phyloP scores from a whole-genome alignment of 163 green algal genomes.

The Chlamydomonas reinhardtii region DNA sequence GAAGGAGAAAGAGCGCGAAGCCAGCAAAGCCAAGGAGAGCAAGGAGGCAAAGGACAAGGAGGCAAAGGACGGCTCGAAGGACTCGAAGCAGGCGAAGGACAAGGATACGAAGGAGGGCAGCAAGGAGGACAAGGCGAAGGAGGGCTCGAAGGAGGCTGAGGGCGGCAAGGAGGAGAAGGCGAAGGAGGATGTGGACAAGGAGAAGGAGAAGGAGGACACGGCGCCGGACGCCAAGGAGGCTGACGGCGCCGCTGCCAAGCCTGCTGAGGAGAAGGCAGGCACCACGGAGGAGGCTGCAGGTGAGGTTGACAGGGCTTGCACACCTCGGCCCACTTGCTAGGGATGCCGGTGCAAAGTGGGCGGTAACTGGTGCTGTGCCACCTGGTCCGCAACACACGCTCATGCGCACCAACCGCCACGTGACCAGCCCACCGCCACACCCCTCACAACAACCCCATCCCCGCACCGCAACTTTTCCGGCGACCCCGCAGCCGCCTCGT shows the following conservation, averaged over 20 bases:
- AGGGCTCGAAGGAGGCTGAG: background rate
- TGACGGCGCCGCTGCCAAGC: background rate
- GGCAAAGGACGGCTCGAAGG: background rate
- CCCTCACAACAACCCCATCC: background rate
- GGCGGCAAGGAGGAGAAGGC: conserved; percentile 27
- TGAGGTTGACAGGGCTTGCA: too few relatives aligned
- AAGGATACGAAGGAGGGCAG: background rate
- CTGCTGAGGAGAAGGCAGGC: background rate
- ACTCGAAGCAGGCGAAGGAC: background rate
- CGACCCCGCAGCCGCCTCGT: background rate
- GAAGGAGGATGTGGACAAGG: conserved; percentile 17
- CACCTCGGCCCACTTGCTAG: too few relatives aligned
- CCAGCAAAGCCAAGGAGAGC: background rate
- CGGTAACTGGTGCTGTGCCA: too few relatives aligned
- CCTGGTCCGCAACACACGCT: too few relatives aligned
- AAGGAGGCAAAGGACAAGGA: background rate
- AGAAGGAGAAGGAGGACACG: conserved; percentile 34
- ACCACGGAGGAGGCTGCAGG: background rate
- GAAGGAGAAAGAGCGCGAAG: background rate
- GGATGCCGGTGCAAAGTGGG: too few relatives aligned
- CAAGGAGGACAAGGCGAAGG: conserved; percentile 5
- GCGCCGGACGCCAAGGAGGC: background rate
- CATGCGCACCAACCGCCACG: too few relatives aligned
- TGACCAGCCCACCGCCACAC: too few relatives aligned
- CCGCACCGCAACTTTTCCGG: background rate